These are phyloP conservation scores for Sanguinoderma infundibulare DNA, from an alignment of 1,284 basidiomycete genomes.

Conservation along the genomic window DNA sequence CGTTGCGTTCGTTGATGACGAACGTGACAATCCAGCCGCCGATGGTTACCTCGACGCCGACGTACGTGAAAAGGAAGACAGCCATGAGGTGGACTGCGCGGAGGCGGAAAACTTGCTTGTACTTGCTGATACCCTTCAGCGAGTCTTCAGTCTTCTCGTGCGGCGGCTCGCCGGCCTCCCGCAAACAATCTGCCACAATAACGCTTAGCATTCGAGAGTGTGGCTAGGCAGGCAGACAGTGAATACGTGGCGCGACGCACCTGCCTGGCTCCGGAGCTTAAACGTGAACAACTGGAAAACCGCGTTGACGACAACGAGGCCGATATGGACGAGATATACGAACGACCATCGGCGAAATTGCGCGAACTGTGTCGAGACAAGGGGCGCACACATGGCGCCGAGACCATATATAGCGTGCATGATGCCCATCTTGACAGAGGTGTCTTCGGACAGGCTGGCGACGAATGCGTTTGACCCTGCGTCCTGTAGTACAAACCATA, in stretches of 20 bases:
- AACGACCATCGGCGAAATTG: slow-evolving; percentile 56
- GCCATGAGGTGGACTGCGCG: slow-evolving; percentile 46
- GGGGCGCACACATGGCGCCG: slow-evolving; percentile 62
- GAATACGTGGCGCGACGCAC: slow-evolving; percentile 32
- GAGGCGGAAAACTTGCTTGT: slow-evolving; percentile 41
- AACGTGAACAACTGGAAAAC: slow-evolving; percentile 51
- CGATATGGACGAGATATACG: slow-evolving; percentile 65
- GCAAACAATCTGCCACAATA: slow-evolving; percentile 33
- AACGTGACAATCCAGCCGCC: slow-evolving; percentile 58
- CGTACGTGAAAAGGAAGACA: slow-evolving; percentile 48
- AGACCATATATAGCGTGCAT: slow-evolving; percentile 54
- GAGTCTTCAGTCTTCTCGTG: slow-evolving; percentile 29
- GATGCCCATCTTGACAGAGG: slow-evolving; percentile 61
- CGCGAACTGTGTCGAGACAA: slow-evolving; percentile 67
- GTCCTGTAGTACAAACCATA: slow-evolving; percentile 37
- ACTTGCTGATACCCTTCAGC: slow-evolving; percentile 35
- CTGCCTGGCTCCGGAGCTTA: slow-evolving; percentile 55
- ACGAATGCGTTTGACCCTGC: slow-evolving; percentile 61
- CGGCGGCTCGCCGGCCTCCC: slow-evolving; percentile 36
- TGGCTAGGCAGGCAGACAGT: not conserved
- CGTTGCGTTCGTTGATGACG: slow-evolving; percentile 45
- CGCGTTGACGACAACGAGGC: slow-evolving; percentile 51
- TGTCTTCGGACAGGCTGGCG: slow-evolving; percentile 48
- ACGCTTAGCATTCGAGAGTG: not conserved
- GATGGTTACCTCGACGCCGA: slow-evolving; percentile 52